Percentiles rank a stretch among this genome's conserved stretches.
Evolutionary conservation across 495 filamentous ascomycete genomes (phyloP).

Genomic region (Aspergillus sclerotioniger): DNA sequence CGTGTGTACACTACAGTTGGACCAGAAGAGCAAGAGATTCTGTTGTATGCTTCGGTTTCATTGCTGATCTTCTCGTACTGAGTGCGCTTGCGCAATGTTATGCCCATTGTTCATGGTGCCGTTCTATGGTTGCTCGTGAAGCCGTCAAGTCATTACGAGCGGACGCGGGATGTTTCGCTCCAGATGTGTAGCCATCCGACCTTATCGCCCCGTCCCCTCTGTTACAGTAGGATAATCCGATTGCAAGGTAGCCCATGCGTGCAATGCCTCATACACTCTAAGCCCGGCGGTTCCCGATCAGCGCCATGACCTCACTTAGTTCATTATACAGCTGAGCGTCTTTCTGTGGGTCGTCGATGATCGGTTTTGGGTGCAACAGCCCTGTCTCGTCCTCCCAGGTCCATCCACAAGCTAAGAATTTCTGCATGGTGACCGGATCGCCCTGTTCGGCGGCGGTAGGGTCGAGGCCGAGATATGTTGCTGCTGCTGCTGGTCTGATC

Average conservation of each 20-base stretch:
- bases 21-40: constrained; percentile 48
- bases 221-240: background rate
- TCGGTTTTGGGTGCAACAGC: constrained; percentile 40
- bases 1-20: constrained; percentile 47
- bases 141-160: constrained; percentile 17
- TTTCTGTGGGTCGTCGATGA: constrained; percentile 25
- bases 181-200: background rate
- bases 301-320: constrained; percentile 34
- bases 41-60: constrained; percentile 39
- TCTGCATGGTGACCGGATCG: constrained; percentile 34
- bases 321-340: constrained; percentile 25
- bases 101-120: constrained; percentile 10
- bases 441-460: constrained; percentile 27
- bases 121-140: constrained; percentile 14
- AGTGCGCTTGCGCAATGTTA: constrained; percentile 8
- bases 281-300: constrained; percentile 30
- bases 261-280: constrained; percentile 9
- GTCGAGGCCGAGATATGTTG: constrained; percentile 48
- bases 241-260: background rate
- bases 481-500: constrained; percentile 45
- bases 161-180: background rate
- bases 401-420: constrained; percentile 46
- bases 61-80: constrained; percentile 17
- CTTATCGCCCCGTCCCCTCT: background rate
- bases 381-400: constrained; percentile 40